Evolutionary conservation across 371 early-diverging fungal genomes (phyloP).

Genomic region (Mortierella sp.): DNA sequence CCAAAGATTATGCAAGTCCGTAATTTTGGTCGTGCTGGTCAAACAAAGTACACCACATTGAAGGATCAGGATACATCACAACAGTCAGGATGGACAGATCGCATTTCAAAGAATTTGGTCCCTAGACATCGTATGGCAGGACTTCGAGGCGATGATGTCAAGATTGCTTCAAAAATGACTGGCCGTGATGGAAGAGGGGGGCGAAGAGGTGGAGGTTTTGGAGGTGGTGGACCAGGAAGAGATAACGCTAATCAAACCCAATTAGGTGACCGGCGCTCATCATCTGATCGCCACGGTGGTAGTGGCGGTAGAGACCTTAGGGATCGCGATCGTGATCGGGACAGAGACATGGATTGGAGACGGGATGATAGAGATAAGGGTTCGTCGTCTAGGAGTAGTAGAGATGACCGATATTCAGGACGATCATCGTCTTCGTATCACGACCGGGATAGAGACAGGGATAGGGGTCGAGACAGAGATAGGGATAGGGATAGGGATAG

Average conservation of each 20-base stretch:
- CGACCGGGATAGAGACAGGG: slow-evolving; percentile 14
- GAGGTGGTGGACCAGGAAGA: slow-evolving; percentile 10
- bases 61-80: slow-evolving; percentile 85
- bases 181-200: slow-evolving; percentile 15
- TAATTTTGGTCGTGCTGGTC: slow-evolving; percentile 89
- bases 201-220: slow-evolving; percentile 10
- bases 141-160: slow-evolving; percentile 37
- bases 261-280: slow-evolving; percentile 17
- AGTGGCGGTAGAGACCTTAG: not conserved
- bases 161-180: slow-evolving; percentile 31
- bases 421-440: slow-evolving; percentile 2
- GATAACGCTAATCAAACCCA: slow-evolving; percentile 27
- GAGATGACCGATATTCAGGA: slow-evolving; percentile 4
- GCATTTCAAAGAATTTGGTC: slow-evolving; percentile 30
- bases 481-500: slow-evolving; percentile 16
- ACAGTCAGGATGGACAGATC: slow-evolving; percentile 52
- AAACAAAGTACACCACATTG: slow-evolving; percentile 92
- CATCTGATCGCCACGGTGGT: slow-evolving; percentile 10
- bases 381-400: not conserved
- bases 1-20: slow-evolving; percentile 93
- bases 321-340: slow-evolving; percentile 26
- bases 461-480: not conserved
- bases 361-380: slow-evolving; percentile 10
- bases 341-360: slow-evolving; percentile 15
- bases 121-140: slow-evolving; percentile 36